Conservation (phyloP, 1,139 yeast species). For the Hemisphaericaspora lyxosophila region DNA sequence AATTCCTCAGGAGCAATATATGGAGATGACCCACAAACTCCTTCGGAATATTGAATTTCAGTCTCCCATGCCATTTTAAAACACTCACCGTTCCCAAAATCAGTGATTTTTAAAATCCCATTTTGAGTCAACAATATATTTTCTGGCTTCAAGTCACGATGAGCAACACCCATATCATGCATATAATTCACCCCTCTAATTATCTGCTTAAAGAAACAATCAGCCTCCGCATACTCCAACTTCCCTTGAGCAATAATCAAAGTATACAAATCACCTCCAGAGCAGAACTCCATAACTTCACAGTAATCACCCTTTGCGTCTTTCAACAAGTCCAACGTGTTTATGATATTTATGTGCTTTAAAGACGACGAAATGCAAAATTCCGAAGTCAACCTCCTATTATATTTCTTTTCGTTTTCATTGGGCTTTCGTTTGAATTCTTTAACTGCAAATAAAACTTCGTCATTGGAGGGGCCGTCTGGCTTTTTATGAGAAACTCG, state of each 20-base stretch:
- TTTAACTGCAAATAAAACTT: slow-evolving; percentile 46
- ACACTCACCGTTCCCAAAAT: slow-evolving; percentile 95
- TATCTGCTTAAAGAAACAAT: slow-evolving; percentile 91
- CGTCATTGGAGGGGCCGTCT: slow-evolving; percentile 15
- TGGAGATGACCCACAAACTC: slow-evolving; percentile 86
- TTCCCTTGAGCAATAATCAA: slow-evolving; percentile 82
- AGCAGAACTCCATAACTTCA: slow-evolving; percentile 95
- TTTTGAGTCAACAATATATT: slow-evolving; percentile 75
- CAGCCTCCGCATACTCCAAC: slow-evolving; percentile 84
- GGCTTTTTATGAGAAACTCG: slow-evolving; percentile 44
- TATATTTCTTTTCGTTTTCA: slow-evolving; percentile 47
- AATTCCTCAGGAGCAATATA: slow-evolving; percentile 90
- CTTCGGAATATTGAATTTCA: slow-evolving; percentile 78
- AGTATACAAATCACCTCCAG: slow-evolving; percentile 92
- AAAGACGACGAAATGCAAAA: slow-evolving; percentile 51
- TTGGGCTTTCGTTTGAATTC: slow-evolving; percentile 44
- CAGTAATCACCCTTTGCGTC: slow-evolving; percentile 92
- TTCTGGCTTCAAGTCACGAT: slow-evolving; percentile 93
- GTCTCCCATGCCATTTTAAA: slow-evolving; percentile 97
- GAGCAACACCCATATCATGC: slow-evolving; percentile 98
- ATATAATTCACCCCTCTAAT: slow-evolving; percentile 89
- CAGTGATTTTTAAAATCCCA: slow-evolving; percentile 86
- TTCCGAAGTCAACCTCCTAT: slow-evolving; percentile 45
- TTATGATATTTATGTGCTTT: slow-evolving; percentile 60
- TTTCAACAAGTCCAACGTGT: slow-evolving; percentile 80